A percentile compares a stretch with the other conserved stretches of the same genome.
Conservation (phyloP, 768 basidiomycete species). For the Lactarius hatsudake region DNA sequence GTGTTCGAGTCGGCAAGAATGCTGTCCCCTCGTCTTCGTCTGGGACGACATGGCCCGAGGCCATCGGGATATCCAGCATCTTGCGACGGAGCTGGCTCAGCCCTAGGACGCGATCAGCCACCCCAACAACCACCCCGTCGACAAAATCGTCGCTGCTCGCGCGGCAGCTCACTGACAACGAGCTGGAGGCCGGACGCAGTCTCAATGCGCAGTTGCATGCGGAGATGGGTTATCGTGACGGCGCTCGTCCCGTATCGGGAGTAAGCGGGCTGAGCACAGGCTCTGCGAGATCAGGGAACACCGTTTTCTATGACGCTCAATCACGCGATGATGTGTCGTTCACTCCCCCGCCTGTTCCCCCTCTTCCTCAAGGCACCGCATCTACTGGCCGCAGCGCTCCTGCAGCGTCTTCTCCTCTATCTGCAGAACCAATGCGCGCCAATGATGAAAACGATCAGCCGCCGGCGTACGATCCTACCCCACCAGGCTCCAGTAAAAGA, state of each 20-base stretch:
- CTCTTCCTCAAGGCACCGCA: constrained; percentile 31
- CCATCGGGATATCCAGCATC: constrained; percentile 19
- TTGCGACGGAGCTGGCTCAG: constrained; percentile 27
- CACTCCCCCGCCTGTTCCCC: constrained; percentile 41
- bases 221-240: constrained; percentile 29
- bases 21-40: constrained; percentile 22
- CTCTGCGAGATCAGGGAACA: constrained; percentile 44
- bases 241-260: constrained; percentile 54
- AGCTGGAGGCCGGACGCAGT: constrained; percentile 34
- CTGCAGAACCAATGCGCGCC: constrained; percentile 21
- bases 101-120: constrained; percentile 13
- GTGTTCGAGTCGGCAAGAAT: constrained; percentile 36
- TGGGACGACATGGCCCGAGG: constrained; percentile 27
- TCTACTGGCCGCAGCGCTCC: constrained; percentile 13
- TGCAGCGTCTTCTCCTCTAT: constrained; percentile 17
- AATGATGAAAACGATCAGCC: constrained; percentile 1
- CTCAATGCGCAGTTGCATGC: constrained; percentile 30
- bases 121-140: constrained; percentile 7
- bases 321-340: constrained; percentile 47
- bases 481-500: constrained; percentile 1
- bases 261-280: constrained; percentile 51
- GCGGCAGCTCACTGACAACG: constrained; percentile 20
- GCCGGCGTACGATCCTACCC: constrained; percentile 15
- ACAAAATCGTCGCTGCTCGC: constrained; percentile 14
- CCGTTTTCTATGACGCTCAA: constrained; percentile 60